Evolutionary conservation across 2,329 filamentous ascomycete species (phyloP).

Genomic region (Aspergillus pseudoviridinutans): DNA sequence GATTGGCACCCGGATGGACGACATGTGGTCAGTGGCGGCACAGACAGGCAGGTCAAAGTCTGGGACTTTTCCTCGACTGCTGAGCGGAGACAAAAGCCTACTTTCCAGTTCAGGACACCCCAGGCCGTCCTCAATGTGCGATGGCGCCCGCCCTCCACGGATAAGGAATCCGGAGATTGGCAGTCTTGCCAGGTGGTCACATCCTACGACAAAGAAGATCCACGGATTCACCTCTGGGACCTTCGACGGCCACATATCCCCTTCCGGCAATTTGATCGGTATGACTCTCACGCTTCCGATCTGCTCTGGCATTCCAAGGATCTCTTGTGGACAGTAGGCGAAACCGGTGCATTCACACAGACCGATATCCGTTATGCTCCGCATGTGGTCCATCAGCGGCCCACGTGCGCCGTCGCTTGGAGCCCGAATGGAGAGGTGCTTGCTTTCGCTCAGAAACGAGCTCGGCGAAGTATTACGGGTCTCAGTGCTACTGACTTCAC

Average conservation of each 20-base stretch:
- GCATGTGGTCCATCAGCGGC: slow-evolving; percentile 56
- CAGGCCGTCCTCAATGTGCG: slow-evolving; percentile 59
- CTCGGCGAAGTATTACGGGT: slow-evolving; percentile 39
- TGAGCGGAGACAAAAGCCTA: slow-evolving; percentile 56
- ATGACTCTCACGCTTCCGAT: slow-evolving; percentile 54
- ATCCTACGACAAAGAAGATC: slow-evolving; percentile 59
- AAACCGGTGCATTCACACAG: slow-evolving; percentile 59
- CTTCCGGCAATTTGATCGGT: slow-evolving; percentile 57
- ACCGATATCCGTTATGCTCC: slow-evolving; percentile 58
- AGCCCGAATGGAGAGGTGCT: slow-evolving; percentile 56
- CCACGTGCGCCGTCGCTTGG: slow-evolving; percentile 54
- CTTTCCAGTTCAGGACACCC: slow-evolving; percentile 56
- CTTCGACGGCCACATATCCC: slow-evolving; percentile 59
- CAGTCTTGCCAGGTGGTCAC: slow-evolving; percentile 61
- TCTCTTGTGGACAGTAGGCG: slow-evolving; percentile 61
- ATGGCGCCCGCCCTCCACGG: slow-evolving; percentile 59
- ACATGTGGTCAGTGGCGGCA: slow-evolving; percentile 59
- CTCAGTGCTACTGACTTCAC: slow-evolving; percentile 40
- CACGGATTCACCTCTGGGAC: slow-evolving; percentile 62
- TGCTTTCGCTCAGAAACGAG: slow-evolving; percentile 52
- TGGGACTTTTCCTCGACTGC: slow-evolving; percentile 60
- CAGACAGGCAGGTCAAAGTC: slow-evolving; percentile 59
- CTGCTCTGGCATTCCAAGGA: slow-evolving; percentile 63
- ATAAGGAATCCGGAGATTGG: slow-evolving; percentile 51
- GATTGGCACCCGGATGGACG: slow-evolving; percentile 67